A percentile compares a stretch with the other conserved stretches of the same genome.
phyloP scores from a whole-genome alignment of 2,329 filamentous ascomycete species.

The Alternaria postmessia region DNA sequence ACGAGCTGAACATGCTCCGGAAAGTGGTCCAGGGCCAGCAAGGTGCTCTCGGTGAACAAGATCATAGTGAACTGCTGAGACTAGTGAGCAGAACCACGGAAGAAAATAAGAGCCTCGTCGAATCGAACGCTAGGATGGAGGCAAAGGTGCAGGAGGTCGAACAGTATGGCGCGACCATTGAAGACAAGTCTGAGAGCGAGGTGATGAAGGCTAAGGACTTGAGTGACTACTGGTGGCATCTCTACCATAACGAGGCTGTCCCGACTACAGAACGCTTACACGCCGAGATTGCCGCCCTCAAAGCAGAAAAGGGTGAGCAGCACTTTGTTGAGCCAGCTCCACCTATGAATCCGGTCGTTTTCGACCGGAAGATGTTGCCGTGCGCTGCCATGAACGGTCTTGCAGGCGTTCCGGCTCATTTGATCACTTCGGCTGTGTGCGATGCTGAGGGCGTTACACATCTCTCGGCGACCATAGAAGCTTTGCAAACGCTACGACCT shows the following conservation, averaged over 20 bases:
- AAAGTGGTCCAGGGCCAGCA: background rate
- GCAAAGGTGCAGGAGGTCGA: background rate
- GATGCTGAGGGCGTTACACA: background rate
- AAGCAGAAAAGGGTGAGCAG: constrained; percentile 1
- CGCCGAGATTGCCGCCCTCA: constrained; percentile 5
- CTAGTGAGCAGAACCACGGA: background rate
- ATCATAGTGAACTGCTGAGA: background rate
- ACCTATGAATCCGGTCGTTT: background rate
- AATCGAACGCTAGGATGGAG: background rate
- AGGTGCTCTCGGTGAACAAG: background rate
- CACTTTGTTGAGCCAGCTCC: background rate
- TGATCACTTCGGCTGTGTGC: constrained; percentile 1
- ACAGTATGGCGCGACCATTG: background rate
- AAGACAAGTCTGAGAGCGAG: background rate
- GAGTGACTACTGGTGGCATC: background rate
- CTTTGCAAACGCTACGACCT: constrained; percentile 8
- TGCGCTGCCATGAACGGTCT: background rate
- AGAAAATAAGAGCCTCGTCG: background rate
- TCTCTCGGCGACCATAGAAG: constrained; percentile 9
- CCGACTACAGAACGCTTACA: background rate
- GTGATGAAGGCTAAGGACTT: background rate
- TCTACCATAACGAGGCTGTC: constrained; percentile 7
- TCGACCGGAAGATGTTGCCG: constrained; percentile 2
- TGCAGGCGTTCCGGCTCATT: background rate
- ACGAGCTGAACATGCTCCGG: constrained; percentile 1